Evolutionary conservation across 2,329 filamentous ascomycete genomes (phyloP).

Genomic region (Fusarium sp.): DNA sequence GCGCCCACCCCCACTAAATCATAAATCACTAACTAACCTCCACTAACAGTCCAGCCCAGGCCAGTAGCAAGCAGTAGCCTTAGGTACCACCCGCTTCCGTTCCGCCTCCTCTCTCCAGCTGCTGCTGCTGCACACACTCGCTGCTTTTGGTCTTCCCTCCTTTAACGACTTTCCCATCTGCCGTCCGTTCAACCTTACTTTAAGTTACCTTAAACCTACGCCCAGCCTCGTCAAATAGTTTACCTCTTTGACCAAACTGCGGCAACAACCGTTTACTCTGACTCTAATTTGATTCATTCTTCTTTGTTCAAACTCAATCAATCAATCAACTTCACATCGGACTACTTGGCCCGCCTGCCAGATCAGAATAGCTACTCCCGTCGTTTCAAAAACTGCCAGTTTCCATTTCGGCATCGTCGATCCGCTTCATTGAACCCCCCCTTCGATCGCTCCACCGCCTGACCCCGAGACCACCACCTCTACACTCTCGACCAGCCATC

Average conservation of each 20-base stretch:
- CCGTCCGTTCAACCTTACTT: constrained; percentile 34
- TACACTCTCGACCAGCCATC: constrained; percentile 31
- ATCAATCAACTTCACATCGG: constrained; percentile 8
- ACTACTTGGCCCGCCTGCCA: constrained; percentile 38
- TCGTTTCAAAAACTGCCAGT: constrained; percentile 4
- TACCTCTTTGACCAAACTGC: constrained; percentile 20
- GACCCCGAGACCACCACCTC: constrained; percentile 38
- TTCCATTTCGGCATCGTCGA: constrained; percentile 33
- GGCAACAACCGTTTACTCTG: constrained; percentile 12
- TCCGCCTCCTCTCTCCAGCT: constrained; percentile 24
- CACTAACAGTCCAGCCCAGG: not conserved
- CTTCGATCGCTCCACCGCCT: constrained; percentile 47
- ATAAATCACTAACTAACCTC: not conserved
- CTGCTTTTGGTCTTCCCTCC: constrained; percentile 25
- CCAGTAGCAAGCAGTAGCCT: not conserved
- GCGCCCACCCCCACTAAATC: constrained; percentile 13
- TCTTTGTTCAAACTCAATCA: not conserved
- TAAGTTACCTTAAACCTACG: constrained; percentile 33
- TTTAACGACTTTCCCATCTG: constrained; percentile 39
- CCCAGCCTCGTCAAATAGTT: constrained; percentile 33
- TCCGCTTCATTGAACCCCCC: constrained; percentile 37
- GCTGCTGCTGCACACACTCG: not conserved
- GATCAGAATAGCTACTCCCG: constrained; percentile 4
- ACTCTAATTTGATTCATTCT: constrained; percentile 15
- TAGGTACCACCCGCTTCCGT: constrained; percentile 23